Conservation (phyloP, 164 flowering plant species). For the Aristolochia contorta region DNA sequence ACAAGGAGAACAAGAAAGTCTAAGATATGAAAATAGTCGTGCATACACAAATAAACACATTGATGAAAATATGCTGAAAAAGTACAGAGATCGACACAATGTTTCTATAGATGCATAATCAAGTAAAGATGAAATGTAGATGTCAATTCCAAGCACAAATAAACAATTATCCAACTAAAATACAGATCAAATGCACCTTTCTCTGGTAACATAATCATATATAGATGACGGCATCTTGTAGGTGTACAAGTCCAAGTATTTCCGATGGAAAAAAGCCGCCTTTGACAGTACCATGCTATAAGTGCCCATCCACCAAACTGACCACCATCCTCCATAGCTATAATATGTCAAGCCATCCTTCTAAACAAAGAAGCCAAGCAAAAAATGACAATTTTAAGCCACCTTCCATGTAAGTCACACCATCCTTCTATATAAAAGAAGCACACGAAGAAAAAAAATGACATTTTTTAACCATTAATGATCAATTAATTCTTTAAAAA, state of each 20-base stretch:
- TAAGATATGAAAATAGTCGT: not conserved
- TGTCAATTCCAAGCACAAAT: not conserved
- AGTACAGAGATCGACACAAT: too few relatives aligned
- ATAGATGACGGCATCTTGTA: slow-evolving; percentile 35
- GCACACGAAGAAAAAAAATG: slow-evolving; percentile 1
- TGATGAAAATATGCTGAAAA: too few relatives aligned
- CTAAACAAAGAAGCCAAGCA: slow-evolving; percentile 13
- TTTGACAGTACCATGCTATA: slow-evolving; percentile 52
- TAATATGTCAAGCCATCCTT: slow-evolving; percentile 25
- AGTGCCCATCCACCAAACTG: slow-evolving; percentile 54
- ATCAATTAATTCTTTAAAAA: too few relatives aligned
- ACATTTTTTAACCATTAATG: too few relatives aligned
- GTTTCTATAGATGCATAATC: too few relatives aligned
- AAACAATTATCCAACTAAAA: not conserved
- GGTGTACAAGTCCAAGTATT: slow-evolving; percentile 39
- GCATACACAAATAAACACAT: too few relatives aligned
- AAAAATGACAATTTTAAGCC: not conserved
- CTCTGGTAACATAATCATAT: slow-evolving; percentile 33
- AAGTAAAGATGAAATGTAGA: too few relatives aligned
- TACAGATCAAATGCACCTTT: slow-evolving; percentile 20
- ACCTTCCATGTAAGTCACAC: slow-evolving; percentile 7
- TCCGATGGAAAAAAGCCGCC: slow-evolving; percentile 43
- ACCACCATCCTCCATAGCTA: slow-evolving; percentile 52
- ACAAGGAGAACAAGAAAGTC: not conserved
- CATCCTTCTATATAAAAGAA: slow-evolving; percentile 23